Evolutionary conservation across 129 eudicot species (phyloP).

Genomic region (Flaveria brownii): DNA sequence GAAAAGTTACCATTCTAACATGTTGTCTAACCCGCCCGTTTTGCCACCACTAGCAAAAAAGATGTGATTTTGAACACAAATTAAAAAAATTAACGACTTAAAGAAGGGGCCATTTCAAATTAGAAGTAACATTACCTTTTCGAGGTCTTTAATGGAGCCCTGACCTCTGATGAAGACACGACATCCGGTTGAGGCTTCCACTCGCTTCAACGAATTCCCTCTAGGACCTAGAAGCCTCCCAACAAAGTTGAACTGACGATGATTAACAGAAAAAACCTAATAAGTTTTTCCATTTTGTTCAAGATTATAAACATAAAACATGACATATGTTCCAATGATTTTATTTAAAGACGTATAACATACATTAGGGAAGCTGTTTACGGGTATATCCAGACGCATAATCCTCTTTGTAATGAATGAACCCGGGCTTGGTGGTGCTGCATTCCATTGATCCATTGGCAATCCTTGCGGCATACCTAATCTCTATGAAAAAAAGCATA

Average conservation of each 20-base stretch:
- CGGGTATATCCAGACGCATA: conserved; percentile 81
- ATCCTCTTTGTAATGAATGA: conserved; percentile 65
- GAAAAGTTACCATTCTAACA: no score
- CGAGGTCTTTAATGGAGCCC: conserved; percentile 87
- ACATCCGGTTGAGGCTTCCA: conserved; percentile 91
- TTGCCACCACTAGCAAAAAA: no score
- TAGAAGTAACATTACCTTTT: conserved; percentile 51
- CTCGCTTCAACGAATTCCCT: conserved; percentile 89
- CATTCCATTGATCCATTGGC: conserved; percentile 72
- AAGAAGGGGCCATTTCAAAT: neutral
- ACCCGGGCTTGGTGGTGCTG: conserved; percentile 77
- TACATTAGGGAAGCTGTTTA: conserved; percentile 85
- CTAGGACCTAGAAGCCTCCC: conserved; percentile 90
- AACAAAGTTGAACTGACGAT: conserved; percentile 75
- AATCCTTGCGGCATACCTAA: conserved; percentile 58
- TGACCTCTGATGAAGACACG: conserved; percentile 88
- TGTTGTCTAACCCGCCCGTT: no score
- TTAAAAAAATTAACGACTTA: neutral
- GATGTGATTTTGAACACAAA: no score
- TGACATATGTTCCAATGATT: neutral
- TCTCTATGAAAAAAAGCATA: conserved; percentile 45
- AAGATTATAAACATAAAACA: conserved; percentile 6
- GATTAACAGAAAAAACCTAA: conserved; percentile 20
- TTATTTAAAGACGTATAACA: conserved; percentile 20
- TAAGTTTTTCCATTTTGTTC: conserved; percentile 6